Base-by-base conservation (phyloP, 2,329 filamentous ascomycete genomes). In the Pyricularia grisea region DNA sequence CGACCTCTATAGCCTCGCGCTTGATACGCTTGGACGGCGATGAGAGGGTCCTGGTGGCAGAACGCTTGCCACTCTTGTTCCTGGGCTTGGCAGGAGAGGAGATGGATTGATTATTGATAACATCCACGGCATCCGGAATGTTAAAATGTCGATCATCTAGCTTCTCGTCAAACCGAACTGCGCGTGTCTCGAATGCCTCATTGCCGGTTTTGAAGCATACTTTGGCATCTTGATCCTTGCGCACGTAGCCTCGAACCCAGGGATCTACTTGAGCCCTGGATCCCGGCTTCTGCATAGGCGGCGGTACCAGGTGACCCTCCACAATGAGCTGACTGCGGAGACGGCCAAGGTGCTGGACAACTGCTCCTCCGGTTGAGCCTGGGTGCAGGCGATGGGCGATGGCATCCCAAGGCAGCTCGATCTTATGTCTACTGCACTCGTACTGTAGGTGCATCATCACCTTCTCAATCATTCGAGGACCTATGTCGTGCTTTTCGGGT, bases 391-490 rank as follows among this genome's bases (percentile, higher is more conserved):
- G 76, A 66, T 82, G 79, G 28, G 80, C 80, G 61, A 82, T 76
- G 0, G 72, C 67, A 17, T 80, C 77, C 79, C 79, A 82, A 0
- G 81, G 80, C 0, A 82, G 12, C 1, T 76, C 73, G 28, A 79
- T 72, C 31, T 74, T 75, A 66, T 75, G 72, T 5, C 76, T 71
- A 14, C 70, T 69, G 50, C 75, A 78, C 71, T 83, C 82, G 42
- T 81, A 83, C 12, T 79, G 74, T 0, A 83, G 71, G 68, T 78
- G 73, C 0, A 83, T 74, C 0, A 83, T 69, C 0, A 83, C 71
- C 72, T 83, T 84, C 55, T 84, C 82, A 0, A 76, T 74, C 80
- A 84, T 84, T 11, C 81, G 78, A 11, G 80, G 78, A 0, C 80
- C 82, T 84, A 65, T 6, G 23, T 12, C n/a, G 17, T 23, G 23